Evolutionary conservation across 352 stramenopile genomes (phyloP), one percentile per base, ranked within the genome.

Genomic region (Phytophthora macrochlamydospora): DNA sequence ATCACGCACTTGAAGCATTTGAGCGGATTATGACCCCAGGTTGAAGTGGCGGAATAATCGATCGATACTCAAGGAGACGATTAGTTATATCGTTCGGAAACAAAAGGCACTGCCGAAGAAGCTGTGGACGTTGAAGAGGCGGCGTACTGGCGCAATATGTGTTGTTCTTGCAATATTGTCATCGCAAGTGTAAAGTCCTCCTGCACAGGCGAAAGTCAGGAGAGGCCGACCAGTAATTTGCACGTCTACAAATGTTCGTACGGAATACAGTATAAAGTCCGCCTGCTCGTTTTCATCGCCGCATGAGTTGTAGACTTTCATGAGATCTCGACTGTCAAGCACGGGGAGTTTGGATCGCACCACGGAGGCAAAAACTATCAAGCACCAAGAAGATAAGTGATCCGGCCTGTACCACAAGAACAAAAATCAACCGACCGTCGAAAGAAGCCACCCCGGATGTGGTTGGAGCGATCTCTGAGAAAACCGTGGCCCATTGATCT

Each of bases 271-370:
- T 44, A 71, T 75, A 35, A 91, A 89, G 18, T 94, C 84, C n/a
- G 84, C 85, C 7, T 92, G 63, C 13, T 94, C 84, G 50, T 92
- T 95, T 56, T 94, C 87, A 79, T 95, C 84, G 6, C 84, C 85
- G 31, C 81, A 92, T 35, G 81, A 71, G 54, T 92, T 85, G 51
- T 88, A 94, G 11, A 89, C 70, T 32, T 91, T 91, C 57, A 89
- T 69, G 31, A 95, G 71, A 1, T 51, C 67, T 13, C 78, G 79
- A 31, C 79, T 71, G 32, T 91, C 79, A 40, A 90, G 45, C 7
- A 50, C n/a, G 28, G 72, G 61, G 7, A 93, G 56, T 51, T 90
- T 87, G 31, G 77, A 66, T 38, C 78, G 75, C 24, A 94, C 74
- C 49, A 93, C 65, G 5, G 73, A 73, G 18, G 76, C 71, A 62